Base-by-base conservation (phyloP, 2,329 filamentous ascomycete genomes). In the Ophiostoma novo-ulmi region DNA sequence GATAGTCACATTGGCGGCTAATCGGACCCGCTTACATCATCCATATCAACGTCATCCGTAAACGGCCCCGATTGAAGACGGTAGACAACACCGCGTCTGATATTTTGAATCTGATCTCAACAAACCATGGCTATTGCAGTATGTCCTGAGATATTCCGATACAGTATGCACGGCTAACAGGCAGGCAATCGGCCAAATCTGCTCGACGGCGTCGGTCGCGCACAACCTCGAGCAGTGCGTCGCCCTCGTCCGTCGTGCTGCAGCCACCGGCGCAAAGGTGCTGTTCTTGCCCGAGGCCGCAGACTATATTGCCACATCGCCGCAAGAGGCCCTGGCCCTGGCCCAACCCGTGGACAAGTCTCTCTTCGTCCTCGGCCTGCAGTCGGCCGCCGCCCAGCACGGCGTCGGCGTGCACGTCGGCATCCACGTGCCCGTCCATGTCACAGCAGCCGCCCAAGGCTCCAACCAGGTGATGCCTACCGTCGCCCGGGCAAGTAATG, bases 211-310 rank as follows among this genome's bases (percentile, higher is more conserved):
- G 73, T 91, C 87, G 74, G 88, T 95, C 83, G 81, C 86, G 74
- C 86, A 91, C 76, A 98, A 97, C 79, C 87, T 97, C 64, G 82
- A 86, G 68, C 91, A 94, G 79, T 97, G 93, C 79, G 87, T 89
- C 73, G 82, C 80, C 58, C 84, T 97, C 65, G 85, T 95, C 70
- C 83, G 84, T 71, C 91, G 90, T 78, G 93, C 94, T 48, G 88
- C 89, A 11, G 82, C 84, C 38, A 89, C 89, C 71, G 92, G 92
- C 64, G 94, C 94, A 58, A 73, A 91, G 87, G 88, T 91, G 22
- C 86, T 97, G 68, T 97, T 98, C 81, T 89, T 97, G 69, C 94
- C 94, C 14, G 94, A 97, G 84, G 94, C 94, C 35, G 88, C 88
- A 71, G 93, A 97, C 81, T 97, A 97, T 82, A 93, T 97, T 76